Evolutionary conservation across 2,329 filamentous ascomycete genomes (phyloP).

Genomic region (Fusarium torreyae): DNA sequence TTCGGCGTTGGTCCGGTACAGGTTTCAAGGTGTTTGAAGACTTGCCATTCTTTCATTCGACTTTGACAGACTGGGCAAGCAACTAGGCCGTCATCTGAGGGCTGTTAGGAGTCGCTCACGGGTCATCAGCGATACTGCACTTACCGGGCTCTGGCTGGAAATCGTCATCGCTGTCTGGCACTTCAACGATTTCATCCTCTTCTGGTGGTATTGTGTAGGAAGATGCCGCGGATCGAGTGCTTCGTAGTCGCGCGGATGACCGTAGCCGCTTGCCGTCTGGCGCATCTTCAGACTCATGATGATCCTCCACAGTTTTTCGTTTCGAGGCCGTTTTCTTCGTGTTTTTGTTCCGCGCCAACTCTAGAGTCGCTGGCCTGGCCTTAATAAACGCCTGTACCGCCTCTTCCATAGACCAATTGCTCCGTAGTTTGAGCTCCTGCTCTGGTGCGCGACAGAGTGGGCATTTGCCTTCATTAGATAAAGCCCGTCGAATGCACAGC

Average conservation of each 20-base stretch:
- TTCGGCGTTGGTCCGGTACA: conserved; percentile 61
- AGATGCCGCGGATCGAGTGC: conserved; percentile 56
- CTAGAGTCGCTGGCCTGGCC: conserved; percentile 74
- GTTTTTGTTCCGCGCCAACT: conserved; percentile 68
- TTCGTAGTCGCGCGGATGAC: conserved; percentile 67
- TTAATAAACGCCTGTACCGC: conserved; percentile 83
- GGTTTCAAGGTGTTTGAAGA: conserved; percentile 86
- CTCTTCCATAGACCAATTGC: conserved; percentile 89
- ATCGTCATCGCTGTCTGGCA: conserved; percentile 52
- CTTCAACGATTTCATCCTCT: conserved; percentile 46
- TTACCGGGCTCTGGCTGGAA: conserved; percentile 51
- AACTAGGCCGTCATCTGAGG: conserved; percentile 79
- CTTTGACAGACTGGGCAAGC: conserved; percentile 85
- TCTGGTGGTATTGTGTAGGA: conserved; percentile 34
- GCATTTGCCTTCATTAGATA: conserved; percentile 88
- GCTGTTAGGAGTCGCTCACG: conserved; percentile 21
- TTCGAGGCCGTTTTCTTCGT: conserved; percentile 60
- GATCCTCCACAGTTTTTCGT: conserved; percentile 62
- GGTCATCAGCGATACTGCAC: neutral
- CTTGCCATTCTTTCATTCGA: conserved; percentile 83
- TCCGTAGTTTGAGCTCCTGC: conserved; percentile 86
- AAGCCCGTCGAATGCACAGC: conserved; percentile 89
- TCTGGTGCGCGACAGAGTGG: conserved; percentile 85
- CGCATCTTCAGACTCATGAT: conserved; percentile 46
- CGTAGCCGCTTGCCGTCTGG: conserved; percentile 65